phyloP scores from a whole-genome alignment of 257 asterid genomes.

The Forsythia suspensa region DNA sequence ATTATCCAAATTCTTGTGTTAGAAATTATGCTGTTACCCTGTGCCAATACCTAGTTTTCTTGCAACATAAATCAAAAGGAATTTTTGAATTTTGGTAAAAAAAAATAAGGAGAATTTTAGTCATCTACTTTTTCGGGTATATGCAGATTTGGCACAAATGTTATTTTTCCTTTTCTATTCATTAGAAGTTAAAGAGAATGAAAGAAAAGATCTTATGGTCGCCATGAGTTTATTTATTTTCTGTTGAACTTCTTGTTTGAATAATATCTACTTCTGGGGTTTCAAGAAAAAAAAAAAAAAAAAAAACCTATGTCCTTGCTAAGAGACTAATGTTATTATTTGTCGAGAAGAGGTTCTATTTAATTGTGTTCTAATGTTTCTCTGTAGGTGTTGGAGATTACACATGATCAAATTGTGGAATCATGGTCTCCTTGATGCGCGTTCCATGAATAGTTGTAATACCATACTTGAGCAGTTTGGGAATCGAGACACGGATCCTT shows the following conservation, averaged over 20 bases:
- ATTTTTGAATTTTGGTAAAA: not conserved
- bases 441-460: constrained; percentile 75
- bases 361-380: constrained; percentile 7
- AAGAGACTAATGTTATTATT: not conserved
- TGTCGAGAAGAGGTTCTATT: not conserved
- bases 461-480: constrained; percentile 50
- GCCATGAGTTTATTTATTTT: not conserved
- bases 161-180: not conserved
- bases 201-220: not conserved
- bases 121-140: not conserved
- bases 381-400: constrained; percentile 90
- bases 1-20: not conserved
- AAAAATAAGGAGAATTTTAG: no score
- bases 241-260: not conserved
- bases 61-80: not conserved
- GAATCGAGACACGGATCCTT: constrained; percentile 40
- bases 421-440: constrained; percentile 89
- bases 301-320: not conserved
- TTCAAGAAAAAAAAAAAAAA: no score
- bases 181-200: no score
- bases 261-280: not conserved
- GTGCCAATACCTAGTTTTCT: not conserved
- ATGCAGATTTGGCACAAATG: not conserved
- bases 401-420: constrained; percentile 93
- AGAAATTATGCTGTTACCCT: not conserved